Base-by-base conservation (phyloP, 257 asterid species). In the Coffea canephora region DNA sequence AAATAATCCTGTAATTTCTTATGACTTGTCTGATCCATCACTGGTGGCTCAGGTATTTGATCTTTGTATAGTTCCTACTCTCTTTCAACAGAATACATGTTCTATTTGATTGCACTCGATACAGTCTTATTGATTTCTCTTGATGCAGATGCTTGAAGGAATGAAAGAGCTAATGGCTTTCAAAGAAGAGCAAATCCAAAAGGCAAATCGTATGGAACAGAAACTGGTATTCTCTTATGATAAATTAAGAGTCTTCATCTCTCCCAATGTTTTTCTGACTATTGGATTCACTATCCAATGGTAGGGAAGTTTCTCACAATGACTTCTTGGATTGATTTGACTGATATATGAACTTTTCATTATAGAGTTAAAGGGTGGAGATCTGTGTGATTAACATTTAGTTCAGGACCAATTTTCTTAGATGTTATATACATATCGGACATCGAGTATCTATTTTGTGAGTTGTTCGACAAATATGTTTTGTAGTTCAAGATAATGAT, bases 191-290 rank as follows among this genome's bases (percentile, higher is more conserved):
- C 93, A 92, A 66, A 83, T 83, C 71, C 84, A 52, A 76, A 90
- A 77, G 90, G 76, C 81, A 25, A 84, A 67, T 79, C 83, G 50
- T 85, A 81, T 93, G 85, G 88, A 83, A 84, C 85, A 68, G 83
- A 90, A 90, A 88, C 86, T 93, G 96, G 98, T 93, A 93, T 66
- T 52, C 43, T 36, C 0, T n/a, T 7, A 43, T 34, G 75, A 48
- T 36, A 74, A 49, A 69, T 43, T 73, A 15, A 21, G 34, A 68
- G 67, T 36, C 67, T 80, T 36, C 27, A 18, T 48, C 43, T 69
- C n/a, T 67, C 21, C 31, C n/a, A 52, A 59, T 69, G 62, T 59
- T 68, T 31, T 73, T 73, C 66, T 52, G n/a, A 15, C 25, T 52
- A 12, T 73, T 62, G 23, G 74, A 52, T 1, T 61, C 9, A 61